phyloP scores from a whole-genome alignment of 352 stramenopile genomes.

The Blastocystis sp. region DNA sequence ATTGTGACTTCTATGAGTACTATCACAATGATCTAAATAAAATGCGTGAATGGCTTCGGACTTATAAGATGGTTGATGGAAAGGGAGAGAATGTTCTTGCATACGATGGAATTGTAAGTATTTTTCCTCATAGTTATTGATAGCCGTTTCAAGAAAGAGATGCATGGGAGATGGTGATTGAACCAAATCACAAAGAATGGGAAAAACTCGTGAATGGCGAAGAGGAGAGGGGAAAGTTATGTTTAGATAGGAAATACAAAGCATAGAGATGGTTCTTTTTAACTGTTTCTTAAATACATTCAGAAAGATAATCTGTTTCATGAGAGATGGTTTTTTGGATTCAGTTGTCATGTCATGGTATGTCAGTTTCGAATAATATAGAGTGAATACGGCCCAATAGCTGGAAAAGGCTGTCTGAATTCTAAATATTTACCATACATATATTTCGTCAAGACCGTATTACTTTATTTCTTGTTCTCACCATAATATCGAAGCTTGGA shows the following conservation, averaged over 20 bases:
- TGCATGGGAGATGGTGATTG: slow-evolving; percentile 52
- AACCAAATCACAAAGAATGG: slow-evolving; percentile 53
- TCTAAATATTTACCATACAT: no score
- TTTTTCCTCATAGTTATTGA: not conserved
- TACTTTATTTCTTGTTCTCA: no score
- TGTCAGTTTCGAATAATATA: no score
- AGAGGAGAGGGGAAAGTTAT: not conserved
- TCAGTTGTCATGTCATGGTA: no score
- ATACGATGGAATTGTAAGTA: slow-evolving; percentile 70
- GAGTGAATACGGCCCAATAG: no score
- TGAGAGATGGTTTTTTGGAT: not conserved
- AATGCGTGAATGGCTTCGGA: slow-evolving; percentile 83
- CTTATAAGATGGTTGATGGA: slow-evolving; percentile 95
- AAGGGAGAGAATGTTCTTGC: slow-evolving; percentile 86
- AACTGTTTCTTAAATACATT: not conserved
- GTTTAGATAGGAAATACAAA: slow-evolving; percentile 13
- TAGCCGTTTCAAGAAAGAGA: slow-evolving; percentile 57
- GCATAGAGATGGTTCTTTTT: slow-evolving; percentile 8
- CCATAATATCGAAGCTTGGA: no score
- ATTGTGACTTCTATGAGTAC: slow-evolving; percentile 54
- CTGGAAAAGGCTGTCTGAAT: no score
- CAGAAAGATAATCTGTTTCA: not conserved
- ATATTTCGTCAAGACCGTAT: no score
- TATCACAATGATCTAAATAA: slow-evolving; percentile 53
- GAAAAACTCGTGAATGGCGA: slow-evolving; percentile 41